Conservation (phyloP, 2,329 filamentous ascomycete species). For the Pseudocercospora macadamiae region DNA sequence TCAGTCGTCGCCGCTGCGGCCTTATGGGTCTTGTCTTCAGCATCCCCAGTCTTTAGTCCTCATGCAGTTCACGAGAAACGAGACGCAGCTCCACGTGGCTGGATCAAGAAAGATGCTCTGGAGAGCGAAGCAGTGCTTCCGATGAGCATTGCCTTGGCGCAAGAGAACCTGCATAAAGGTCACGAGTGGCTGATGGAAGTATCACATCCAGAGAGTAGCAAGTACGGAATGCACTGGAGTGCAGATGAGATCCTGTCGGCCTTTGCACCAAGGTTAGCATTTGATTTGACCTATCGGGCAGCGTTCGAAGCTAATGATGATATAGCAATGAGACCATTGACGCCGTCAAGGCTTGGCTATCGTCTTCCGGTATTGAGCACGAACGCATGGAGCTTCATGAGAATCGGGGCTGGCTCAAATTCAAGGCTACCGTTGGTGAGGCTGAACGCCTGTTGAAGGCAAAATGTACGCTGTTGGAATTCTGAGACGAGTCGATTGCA, state of each 20-base stretch:
- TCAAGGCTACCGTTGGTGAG: slow-evolving; percentile 45
- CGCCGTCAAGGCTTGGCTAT: slow-evolving; percentile 45
- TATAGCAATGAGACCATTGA: slow-evolving; percentile 33
- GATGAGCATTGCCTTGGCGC: slow-evolving; percentile 31
- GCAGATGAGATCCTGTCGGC: slow-evolving; percentile 33
- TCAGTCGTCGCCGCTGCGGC: not conserved
- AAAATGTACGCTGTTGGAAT: slow-evolving; percentile 45
- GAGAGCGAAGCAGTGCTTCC: slow-evolving; percentile 20
- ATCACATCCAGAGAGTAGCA: slow-evolving; percentile 42
- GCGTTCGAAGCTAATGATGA: not conserved
- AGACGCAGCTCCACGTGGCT: slow-evolving; percentile 28
- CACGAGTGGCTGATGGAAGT: slow-evolving; percentile 36
- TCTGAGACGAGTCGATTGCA: not conserved
- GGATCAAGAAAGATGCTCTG: slow-evolving; percentile 38
- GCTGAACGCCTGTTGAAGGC: slow-evolving; percentile 46
- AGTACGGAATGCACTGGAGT: slow-evolving; percentile 49
- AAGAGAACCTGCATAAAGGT: slow-evolving; percentile 30
- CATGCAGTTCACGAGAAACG: slow-evolving; percentile 39
- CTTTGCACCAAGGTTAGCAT: slow-evolving; percentile 30
- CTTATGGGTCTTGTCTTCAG: slow-evolving; percentile 2
- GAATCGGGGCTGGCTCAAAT: slow-evolving; percentile 47
- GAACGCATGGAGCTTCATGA: slow-evolving; percentile 40
- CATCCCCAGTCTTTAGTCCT: slow-evolving; percentile 12
- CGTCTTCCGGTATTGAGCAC: slow-evolving; percentile 36
- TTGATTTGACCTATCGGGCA: not conserved